Evolutionary conservation across 2,329 filamentous ascomycete species (phyloP).

Genomic region (Aspergillus sp.): DNA sequence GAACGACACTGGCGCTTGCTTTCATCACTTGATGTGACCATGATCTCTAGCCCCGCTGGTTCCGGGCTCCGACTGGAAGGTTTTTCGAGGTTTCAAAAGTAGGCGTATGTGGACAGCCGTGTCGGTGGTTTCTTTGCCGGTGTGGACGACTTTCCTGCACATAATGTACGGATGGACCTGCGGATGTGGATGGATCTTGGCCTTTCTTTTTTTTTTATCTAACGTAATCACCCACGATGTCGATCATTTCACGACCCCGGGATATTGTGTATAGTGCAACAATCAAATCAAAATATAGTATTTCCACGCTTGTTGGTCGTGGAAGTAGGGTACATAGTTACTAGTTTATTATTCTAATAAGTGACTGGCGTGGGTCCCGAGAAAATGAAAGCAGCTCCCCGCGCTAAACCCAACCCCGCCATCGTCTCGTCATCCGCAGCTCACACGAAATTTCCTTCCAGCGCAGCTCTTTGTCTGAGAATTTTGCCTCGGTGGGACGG

Average conservation of each 20-base stretch:
- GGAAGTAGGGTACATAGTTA: not conserved
- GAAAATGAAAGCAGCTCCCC: not conserved
- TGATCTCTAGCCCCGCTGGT: slow-evolving; percentile 11
- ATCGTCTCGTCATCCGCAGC: not conserved
- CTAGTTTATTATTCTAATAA: too few relatives aligned
- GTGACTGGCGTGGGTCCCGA: not conserved
- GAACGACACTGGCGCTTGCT: not conserved
- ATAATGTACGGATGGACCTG: not conserved
- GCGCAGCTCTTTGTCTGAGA: not conserved
- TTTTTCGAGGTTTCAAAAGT: not conserved
- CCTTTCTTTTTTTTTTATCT: not conserved
- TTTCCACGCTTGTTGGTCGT: not conserved
- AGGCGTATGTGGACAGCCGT: slow-evolving; percentile 5
- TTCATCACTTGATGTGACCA: slow-evolving; percentile 10
- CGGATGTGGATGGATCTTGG: slow-evolving; percentile 1
- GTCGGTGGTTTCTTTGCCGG: not conserved
- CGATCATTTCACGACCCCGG: not conserved
- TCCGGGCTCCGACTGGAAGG: not conserved
- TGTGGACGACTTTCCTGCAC: not conserved
- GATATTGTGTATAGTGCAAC: slow-evolving; percentile 4
- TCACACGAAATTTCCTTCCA: not conserved
- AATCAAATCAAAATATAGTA: not conserved
- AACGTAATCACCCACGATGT: slow-evolving; percentile 6
- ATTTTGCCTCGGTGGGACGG: not conserved
- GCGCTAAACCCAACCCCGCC: not conserved